Base-by-base conservation (phyloP, 176 grass and related monocot genomes). In the Aegilops tauschii region DNA sequence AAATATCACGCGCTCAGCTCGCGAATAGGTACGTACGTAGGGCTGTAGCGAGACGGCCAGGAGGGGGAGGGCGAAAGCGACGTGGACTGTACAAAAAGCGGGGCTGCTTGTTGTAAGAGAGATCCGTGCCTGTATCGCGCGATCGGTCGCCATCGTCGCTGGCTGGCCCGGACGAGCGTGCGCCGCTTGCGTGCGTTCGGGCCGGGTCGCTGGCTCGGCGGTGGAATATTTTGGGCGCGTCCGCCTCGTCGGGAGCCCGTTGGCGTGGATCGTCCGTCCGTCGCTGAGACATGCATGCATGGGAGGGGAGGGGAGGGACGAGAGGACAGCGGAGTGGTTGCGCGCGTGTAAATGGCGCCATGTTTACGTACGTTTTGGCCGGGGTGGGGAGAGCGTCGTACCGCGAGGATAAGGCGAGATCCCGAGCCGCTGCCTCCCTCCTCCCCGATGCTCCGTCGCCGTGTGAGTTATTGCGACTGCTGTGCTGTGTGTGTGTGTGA, bases 371-470 rank as follows among this genome's bases (percentile, higher is more conserved):
- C 69, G 56, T 63, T 59, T 59, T 59, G 56, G 56, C 18, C 18
- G 6, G 56, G 56, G 56, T 59, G 56, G 56, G 56, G 56, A 59
- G 54, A 59, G 61, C 61, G 61, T 63, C 61, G 61, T 63, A 61
- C 78, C 71, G 83, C 83, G 70, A 81, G 78, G 80, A 68, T 76
- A 49, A 74, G 76, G 9, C 85, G 89, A 91, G 76, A 68, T 87
- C 80, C 28, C 66, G 58, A 85, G 77, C 18, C 58, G 14, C 18
- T 61, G 76, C 66, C 56, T 17, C 39, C 18, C 36, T 0, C 39
- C 37, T 14, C 36, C 35, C 37, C 71, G 12, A 66, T 59, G n/a
- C 32, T 10, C 21, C 79, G 52, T 31, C 61, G n/a, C 79, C 77
- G 3, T 18, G 59, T n/a, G 72, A 78, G 84, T 90, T 32, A 83